Evolutionary conservation across 139 green algal species (phyloP).

Genomic region (Chlamydomonas sp.): DNA sequence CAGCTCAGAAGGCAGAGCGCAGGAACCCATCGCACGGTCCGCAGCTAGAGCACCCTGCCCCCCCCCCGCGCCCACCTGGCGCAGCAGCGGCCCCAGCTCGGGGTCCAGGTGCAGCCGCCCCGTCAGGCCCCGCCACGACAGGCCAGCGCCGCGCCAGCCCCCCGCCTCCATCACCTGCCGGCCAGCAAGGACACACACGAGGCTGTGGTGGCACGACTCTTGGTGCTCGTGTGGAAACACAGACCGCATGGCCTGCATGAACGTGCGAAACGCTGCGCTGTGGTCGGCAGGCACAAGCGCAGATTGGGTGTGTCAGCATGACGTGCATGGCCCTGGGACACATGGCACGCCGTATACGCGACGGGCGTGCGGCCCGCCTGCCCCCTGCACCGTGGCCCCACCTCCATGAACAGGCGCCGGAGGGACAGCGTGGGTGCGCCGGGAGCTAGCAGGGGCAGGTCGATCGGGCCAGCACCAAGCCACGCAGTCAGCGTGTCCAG

Average conservation of each 20-base stretch:
- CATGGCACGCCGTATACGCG: background rate
- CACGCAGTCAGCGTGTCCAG: background rate
- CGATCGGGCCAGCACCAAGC: background rate
- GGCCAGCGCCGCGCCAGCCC: background rate
- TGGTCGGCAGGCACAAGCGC: no score
- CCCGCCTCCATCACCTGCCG: conserved; percentile 12
- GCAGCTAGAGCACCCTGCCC: background rate
- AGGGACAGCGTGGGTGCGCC: conserved; percentile 19
- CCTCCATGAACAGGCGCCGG: conserved; percentile 15
- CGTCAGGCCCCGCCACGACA: background rate
- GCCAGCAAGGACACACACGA: background rate
- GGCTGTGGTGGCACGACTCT: no score
- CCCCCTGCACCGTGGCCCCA: background rate
- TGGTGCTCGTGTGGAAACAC: no score
- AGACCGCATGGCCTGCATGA: no score
- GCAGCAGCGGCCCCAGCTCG: background rate
- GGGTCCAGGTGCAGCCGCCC: conserved; percentile 1
- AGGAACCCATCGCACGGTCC: no score
- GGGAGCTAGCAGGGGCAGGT: conserved; percentile 27
- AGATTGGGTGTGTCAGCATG: no score
- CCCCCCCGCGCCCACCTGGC: background rate
- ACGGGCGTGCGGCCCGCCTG: background rate
- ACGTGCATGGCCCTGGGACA: no score
- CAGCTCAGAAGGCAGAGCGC: no score
- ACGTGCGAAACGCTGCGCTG: no score